Conservation (phyloP, 306 rosid genomes). For the Casuarina glauca region DNA sequence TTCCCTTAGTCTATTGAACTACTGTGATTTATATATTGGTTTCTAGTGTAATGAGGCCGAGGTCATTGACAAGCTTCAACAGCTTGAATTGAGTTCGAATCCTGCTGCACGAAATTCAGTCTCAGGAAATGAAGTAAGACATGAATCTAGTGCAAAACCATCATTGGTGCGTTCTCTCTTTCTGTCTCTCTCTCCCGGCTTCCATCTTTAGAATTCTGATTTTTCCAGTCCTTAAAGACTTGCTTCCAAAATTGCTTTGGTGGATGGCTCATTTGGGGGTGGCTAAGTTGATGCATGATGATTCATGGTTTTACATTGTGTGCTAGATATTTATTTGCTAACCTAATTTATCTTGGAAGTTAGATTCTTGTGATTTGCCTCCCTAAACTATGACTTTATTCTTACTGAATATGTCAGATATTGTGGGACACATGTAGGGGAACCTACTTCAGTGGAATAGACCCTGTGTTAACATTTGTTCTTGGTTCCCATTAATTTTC, state of each 20-base stretch:
- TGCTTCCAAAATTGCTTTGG: slow-evolving; percentile 25
- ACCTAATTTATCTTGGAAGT: not conserved
- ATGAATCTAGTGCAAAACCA: slow-evolving; percentile 54
- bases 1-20: slow-evolving; percentile 13
- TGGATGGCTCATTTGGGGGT: slow-evolving; percentile 6
- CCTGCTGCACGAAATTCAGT: slow-evolving; percentile 47
- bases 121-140: slow-evolving; percentile 67
- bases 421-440: not conserved
- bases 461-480: not conserved
- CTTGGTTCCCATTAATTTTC: not conserved
- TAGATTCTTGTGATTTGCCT: slow-evolving; percentile 1
- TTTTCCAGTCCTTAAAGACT: slow-evolving; percentile 22
- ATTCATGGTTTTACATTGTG: not conserved
- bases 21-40: slow-evolving; percentile 10
- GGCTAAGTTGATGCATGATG: slow-evolving; percentile 1
- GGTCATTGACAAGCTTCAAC: slow-evolving; percentile 78
- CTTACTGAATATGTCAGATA: slow-evolving; percentile 7
- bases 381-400: not conserved
- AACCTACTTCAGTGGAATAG: not conserved
- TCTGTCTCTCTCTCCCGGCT: slow-evolving; percentile 4
- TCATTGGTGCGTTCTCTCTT: slow-evolving; percentile 57
- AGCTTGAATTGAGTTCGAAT: slow-evolving; percentile 60
- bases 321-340: not conserved
- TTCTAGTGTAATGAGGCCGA: slow-evolving; percentile 75
- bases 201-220: slow-evolving; percentile 17